A percentile compares a stretch with the other conserved stretches of the same genome.
Evolutionary conservation across 345 rosid genomes (phyloP).

Genomic region (Populus ilicifolia): DNA sequence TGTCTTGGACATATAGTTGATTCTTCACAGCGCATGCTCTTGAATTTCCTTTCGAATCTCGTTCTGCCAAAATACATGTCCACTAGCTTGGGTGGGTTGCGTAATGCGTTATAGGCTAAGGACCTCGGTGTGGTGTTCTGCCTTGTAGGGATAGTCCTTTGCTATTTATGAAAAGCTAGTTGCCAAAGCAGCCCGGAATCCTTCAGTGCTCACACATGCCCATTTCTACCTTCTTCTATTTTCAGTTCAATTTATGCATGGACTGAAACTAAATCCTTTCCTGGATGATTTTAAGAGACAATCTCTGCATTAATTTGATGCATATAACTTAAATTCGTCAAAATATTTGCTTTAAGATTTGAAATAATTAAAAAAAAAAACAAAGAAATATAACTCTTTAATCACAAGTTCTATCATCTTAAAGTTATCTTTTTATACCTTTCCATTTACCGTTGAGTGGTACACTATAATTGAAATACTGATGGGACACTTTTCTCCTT

Average conservation of each 20-base stretch:
- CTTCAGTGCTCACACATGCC: background rate
- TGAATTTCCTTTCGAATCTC: background rate
- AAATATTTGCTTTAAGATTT: no score
- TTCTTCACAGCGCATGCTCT: background rate
- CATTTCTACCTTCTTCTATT: no score
- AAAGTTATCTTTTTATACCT: background rate
- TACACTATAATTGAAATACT: background rate
- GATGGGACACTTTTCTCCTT: background rate
- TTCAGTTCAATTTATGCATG: no score
- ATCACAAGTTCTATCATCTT: no score
- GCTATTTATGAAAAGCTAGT: background rate
- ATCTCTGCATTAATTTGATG: no score
- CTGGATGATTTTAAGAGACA: no score
- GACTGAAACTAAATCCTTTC: no score
- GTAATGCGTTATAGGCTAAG: no score
- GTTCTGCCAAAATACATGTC: background rate
- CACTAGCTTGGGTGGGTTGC: background rate
- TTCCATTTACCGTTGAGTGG: background rate
- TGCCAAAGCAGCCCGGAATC: background rate
- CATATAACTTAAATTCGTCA: no score
- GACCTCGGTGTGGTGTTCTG: background rate
- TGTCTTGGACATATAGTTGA: background rate
- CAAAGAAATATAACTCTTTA: no score
- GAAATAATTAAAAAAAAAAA: no score
- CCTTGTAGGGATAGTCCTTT: background rate